Conservation (phyloP, 1,139 yeast genomes). For the Arxiozyma heterogenica region DNA sequence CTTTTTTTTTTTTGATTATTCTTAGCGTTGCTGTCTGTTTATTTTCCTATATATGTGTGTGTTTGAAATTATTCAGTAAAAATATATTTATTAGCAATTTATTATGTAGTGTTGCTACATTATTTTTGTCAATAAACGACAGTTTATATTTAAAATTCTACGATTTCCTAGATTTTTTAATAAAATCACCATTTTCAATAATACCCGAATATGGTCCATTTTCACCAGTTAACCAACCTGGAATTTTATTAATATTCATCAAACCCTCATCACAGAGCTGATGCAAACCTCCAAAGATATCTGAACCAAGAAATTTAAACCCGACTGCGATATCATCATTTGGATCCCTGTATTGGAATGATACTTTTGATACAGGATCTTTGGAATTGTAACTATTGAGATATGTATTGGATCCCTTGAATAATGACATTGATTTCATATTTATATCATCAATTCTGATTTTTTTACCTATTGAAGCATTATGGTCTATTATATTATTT, state of each 20-base stretch:
- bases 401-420: conserved; percentile 42
- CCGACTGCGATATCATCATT: conserved; percentile 31
- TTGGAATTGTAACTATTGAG: conserved; percentile 3
- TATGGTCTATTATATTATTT: conserved; percentile 28
- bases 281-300: conserved; percentile 73
- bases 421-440: conserved; percentile 43
- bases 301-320: conserved; percentile 55
- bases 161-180: conserved; percentile 1
- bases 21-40: background rate
- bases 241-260: conserved; percentile 48
- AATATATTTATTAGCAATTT: background rate
- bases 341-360: conserved; percentile 14
- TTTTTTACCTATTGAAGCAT: conserved; percentile 13
- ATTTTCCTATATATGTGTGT: background rate
- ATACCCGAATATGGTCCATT: conserved; percentile 45
- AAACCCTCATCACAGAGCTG: conserved; percentile 51
- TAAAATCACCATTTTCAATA: conserved; percentile 39
- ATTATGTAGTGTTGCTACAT: background rate
- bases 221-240: conserved; percentile 78
- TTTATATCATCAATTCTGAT: conserved; percentile 18
- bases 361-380: conserved; percentile 17
- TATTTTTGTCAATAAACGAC: background rate
- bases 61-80: background rate
- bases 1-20: background rate
- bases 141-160: background rate